These are phyloP conservation scores for Lentinula sp. DNA, from an alignment of 768 basidiomycete genomes.

Conservation along the genomic window DNA sequence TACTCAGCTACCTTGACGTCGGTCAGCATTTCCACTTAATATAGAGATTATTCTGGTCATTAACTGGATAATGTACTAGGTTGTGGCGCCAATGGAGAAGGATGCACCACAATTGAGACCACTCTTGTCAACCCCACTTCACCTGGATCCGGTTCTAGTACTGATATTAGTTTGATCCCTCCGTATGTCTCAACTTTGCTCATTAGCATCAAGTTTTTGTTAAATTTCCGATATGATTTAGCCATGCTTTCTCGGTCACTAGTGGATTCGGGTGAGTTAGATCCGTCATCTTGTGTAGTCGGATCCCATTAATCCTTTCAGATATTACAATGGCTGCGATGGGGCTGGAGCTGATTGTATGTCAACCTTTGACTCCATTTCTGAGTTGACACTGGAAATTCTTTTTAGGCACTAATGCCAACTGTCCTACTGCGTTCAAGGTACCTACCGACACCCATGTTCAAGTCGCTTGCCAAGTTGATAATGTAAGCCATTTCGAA, in stretches of 20 bases:
- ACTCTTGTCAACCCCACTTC: conserved; percentile 26
- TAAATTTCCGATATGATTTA: conserved; percentile 1
- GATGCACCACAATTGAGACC: conserved; percentile 27
- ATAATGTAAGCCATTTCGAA: conserved; percentile 16
- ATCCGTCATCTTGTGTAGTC: not conserved
- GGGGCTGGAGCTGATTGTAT: conserved; percentile 21
- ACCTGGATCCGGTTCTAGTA: conserved; percentile 29
- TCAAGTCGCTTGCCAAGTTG: conserved; percentile 25
- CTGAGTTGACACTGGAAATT: not conserved
- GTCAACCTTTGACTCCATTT: not conserved
- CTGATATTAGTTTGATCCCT: conserved; percentile 27
- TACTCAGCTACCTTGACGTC: conserved; percentile 4
- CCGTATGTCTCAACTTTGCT: conserved; percentile 17
- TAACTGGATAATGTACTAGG: conserved; percentile 11
- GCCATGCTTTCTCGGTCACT: conserved; percentile 30
- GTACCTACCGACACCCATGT: conserved; percentile 18
- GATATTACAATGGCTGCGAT: conserved; percentile 23
- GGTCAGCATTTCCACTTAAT: not conserved
- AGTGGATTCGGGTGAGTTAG: conserved; percentile 23
- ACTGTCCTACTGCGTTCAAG: conserved; percentile 26
- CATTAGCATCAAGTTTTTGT: not conserved
- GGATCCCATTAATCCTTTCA: not conserved
- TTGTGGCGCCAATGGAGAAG: conserved; percentile 30
- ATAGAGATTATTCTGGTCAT: not conserved
- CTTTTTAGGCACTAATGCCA: conserved; percentile 18